Conservation (phyloP, 768 basidiomycete species). For the Dioszegia crocea region DNA sequence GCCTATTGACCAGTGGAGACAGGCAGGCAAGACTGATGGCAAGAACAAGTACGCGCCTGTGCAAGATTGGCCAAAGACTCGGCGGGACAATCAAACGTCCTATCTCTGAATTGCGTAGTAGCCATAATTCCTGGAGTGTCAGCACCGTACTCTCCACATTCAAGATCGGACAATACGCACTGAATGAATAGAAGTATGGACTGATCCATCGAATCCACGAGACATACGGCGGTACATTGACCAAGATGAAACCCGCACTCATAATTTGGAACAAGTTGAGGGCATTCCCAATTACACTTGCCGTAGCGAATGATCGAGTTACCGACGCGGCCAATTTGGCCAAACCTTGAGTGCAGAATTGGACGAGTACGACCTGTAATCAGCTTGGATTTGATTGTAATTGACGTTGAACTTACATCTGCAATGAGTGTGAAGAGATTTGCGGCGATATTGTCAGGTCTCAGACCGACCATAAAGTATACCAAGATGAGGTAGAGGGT, state of each 20-base stretch:
- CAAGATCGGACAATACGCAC: slow-evolving; percentile 16
- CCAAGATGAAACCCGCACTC: slow-evolving; percentile 40
- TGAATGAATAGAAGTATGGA: slow-evolving; percentile 52
- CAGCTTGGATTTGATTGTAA: slow-evolving; percentile 2
- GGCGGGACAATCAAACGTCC: slow-evolving; percentile 41
- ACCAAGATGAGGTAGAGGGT: slow-evolving; percentile 44
- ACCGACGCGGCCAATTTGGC: slow-evolving; percentile 29
- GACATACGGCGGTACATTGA: slow-evolving; percentile 47
- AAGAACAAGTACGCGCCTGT: slow-evolving; percentile 17
- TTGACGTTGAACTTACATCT: slow-evolving; percentile 27
- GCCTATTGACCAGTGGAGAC: too few relatives aligned
- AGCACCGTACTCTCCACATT: not conserved
- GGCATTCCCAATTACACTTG: slow-evolving; percentile 31
- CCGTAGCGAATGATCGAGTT: slow-evolving; percentile 26
- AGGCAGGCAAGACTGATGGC: too few relatives aligned
- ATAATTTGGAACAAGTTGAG: slow-evolving; percentile 37
- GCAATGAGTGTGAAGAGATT: slow-evolving; percentile 51
- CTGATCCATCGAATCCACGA: slow-evolving; percentile 53
- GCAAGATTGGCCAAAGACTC: slow-evolving; percentile 32
- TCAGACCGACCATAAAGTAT: slow-evolving; percentile 49
- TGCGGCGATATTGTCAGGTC: slow-evolving; percentile 50
- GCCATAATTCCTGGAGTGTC: slow-evolving; percentile 39
- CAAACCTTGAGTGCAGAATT: slow-evolving; percentile 30
- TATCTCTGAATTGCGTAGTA: slow-evolving; percentile 51
- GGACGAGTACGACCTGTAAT: slow-evolving; percentile 31